Conservation (phyloP, 495 filamentous ascomycete genomes). For the Talaromyces borbonicus region DNA sequence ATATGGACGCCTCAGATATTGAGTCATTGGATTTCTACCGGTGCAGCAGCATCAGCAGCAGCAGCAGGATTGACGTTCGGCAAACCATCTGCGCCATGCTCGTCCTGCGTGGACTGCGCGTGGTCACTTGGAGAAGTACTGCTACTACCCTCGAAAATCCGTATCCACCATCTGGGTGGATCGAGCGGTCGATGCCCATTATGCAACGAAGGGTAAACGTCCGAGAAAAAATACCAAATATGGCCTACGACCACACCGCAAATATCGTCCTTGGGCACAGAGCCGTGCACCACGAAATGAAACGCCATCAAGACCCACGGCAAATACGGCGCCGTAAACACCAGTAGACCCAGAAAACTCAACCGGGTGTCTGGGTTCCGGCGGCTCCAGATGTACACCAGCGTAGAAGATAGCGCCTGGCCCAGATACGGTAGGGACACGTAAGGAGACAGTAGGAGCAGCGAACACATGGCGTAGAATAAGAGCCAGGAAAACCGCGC, state of each 20-base stretch:
- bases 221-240: slow-evolving; percentile 96
- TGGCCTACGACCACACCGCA: slow-evolving; percentile 89
- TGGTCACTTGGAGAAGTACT: background rate
- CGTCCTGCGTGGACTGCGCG: background rate
- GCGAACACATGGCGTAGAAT: slow-evolving; percentile 66
- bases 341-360: slow-evolving; percentile 80
- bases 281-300: slow-evolving; percentile 74
- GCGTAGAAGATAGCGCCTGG: slow-evolving; percentile 72
- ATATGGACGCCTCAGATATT: no score
- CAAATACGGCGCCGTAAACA: slow-evolving; percentile 88
- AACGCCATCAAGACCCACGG: slow-evolving; percentile 96
- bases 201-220: slow-evolving; percentile 89
- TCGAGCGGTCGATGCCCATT: slow-evolving; percentile 79
- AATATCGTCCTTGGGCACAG: slow-evolving; percentile 88
- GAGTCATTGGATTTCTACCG: slow-evolving; percentile 32
- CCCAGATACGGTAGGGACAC: slow-evolving; percentile 88
- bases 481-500: slow-evolving; percentile 94
- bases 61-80: slow-evolving; percentile 27
- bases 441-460: slow-evolving; percentile 69
- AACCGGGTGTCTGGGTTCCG: slow-evolving; percentile 86
- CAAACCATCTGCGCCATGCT: slow-evolving; percentile 13
- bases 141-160: slow-evolving; percentile 56
- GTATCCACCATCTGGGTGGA: slow-evolving; percentile 83
- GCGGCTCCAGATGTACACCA: slow-evolving; percentile 98
- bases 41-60: slow-evolving; percentile 31